Percentiles rank a stretch among this genome's conserved stretches.
phyloP scores from a whole-genome alignment of 192 early-diverging fungal species.

The Backusella westeae region DNA sequence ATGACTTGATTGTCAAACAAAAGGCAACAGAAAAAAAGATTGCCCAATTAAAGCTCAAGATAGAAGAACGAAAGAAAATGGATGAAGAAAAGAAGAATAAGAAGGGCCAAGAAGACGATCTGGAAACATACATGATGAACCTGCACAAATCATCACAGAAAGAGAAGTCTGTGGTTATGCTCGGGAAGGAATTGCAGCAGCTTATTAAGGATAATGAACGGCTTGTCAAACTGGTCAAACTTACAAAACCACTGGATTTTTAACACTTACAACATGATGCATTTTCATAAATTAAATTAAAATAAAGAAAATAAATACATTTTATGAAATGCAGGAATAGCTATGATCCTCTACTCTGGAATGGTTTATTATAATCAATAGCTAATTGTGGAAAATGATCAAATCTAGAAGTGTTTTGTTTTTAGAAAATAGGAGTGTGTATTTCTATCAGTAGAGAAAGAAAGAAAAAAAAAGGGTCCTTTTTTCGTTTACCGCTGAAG shows the following conservation, averaged over 20 bases:
- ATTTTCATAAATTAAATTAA: too few species aligned
- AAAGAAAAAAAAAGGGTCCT: too few species aligned
- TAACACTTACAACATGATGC: too few species aligned
- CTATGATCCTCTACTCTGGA: too few species aligned
- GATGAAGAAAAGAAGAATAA: conserved; percentile 26
- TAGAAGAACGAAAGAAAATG: conserved; percentile 30
- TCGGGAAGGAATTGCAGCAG: conserved; percentile 40
- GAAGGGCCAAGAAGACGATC: conserved; percentile 48
- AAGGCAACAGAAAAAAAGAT: conserved; percentile 38
- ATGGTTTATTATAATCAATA: too few species aligned
- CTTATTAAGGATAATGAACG: conserved; percentile 49
- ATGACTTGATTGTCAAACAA: conserved; percentile 55
- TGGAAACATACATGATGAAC: conserved; percentile 66
- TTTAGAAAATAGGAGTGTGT: not conserved
- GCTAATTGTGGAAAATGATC: too few species aligned
- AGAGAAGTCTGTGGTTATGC: conserved; percentile 34
- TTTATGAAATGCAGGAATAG: too few species aligned
- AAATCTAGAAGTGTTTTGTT: not conserved
- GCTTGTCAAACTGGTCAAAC: conserved; percentile 41
- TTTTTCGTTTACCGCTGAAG: not conserved
- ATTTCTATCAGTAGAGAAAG: not conserved
- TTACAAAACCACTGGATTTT: conserved; percentile 45
- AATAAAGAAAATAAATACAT: too few species aligned
- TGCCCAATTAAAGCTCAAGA: conserved; percentile 27
- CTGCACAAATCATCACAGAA: conserved; percentile 42